Conservation (phyloP, 129 eudicot genomes). For the Arctium minus region DNA sequence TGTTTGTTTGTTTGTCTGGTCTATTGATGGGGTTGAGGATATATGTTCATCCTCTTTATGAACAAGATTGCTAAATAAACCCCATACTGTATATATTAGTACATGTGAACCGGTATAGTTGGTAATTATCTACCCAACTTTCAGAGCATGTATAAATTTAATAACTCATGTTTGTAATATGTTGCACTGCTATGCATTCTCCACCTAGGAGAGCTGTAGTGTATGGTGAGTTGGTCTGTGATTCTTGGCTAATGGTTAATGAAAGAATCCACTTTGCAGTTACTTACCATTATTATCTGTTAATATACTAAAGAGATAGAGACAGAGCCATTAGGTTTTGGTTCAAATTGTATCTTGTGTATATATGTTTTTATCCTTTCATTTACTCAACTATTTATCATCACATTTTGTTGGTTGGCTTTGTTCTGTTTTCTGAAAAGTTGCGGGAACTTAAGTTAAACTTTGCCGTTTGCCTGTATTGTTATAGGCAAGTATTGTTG, state of each 20-base stretch:
- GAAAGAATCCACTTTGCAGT: neutral
- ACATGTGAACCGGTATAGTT: constrained; percentile 22
- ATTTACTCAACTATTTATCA: neutral
- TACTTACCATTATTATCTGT: neutral
- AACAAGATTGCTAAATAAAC: constrained; percentile 28
- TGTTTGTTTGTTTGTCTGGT: constrained; percentile 9
- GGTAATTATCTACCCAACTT: constrained; percentile 10
- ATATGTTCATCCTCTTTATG: constrained; percentile 37
- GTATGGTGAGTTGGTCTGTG: constrained; percentile 12
- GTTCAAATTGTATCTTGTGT: neutral
- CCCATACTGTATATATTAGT: constrained; percentile 12
- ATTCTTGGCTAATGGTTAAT: constrained; percentile 14
- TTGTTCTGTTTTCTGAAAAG: neutral
- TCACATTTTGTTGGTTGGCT: neutral
- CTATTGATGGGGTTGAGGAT: constrained; percentile 24
- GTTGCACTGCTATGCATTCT: constrained; percentile 19
- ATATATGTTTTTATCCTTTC: neutral
- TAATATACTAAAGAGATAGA: neutral
- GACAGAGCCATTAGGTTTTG: neutral
- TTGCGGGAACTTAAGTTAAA: neutral
- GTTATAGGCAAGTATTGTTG: neutral
- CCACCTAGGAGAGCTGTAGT: constrained; percentile 20
- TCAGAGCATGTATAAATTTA: constrained; percentile 3
- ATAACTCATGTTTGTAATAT: constrained; percentile 25
- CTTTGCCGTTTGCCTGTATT: neutral